These are phyloP conservation scores for Apiospora koreana DNA, from an alignment of 2,329 filamentous ascomycete species.

Conservation along the genomic window DNA sequence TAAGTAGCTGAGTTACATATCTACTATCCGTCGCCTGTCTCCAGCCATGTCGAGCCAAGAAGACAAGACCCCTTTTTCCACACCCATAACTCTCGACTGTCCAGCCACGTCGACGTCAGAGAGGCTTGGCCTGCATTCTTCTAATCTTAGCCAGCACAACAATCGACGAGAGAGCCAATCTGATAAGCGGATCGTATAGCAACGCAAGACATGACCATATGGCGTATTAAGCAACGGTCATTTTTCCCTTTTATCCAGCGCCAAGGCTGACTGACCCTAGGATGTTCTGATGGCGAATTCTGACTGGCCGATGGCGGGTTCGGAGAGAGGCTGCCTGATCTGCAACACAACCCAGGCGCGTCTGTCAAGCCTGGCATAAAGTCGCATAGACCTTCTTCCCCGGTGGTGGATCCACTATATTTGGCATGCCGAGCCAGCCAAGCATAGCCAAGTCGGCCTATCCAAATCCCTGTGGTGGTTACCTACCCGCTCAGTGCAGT, in stretches of 20 bases:
- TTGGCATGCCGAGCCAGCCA: not conserved
- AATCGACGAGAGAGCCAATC: not conserved
- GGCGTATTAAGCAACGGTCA: not conserved
- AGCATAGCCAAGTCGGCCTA: not conserved
- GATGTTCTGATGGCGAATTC: not conserved
- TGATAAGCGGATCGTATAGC: not conserved
- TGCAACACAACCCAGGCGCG: not conserved
- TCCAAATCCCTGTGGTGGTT: not conserved
- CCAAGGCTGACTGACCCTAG: not conserved
- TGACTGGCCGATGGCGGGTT: not conserved
- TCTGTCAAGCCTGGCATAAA: not conserved
- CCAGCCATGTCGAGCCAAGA: not conserved
- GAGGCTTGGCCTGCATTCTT: not conserved
- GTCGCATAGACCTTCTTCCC: not conserved
- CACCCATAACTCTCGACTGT: not conserved
- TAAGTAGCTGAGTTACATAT: too few species aligned
- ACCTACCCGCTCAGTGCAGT: not conserved
- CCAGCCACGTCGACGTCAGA: not conserved
- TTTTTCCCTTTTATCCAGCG: not conserved
- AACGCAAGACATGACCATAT: not conserved
- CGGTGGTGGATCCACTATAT: not conserved
- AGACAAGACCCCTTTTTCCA: not conserved
- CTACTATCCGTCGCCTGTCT: not conserved
- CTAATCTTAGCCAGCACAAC: not conserved
- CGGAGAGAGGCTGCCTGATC: not conserved